Evolutionary conservation across 441 rosid species (phyloP), one percentile per base, ranked within the genome.

Genomic region (Aleurites moluccanus): DNA sequence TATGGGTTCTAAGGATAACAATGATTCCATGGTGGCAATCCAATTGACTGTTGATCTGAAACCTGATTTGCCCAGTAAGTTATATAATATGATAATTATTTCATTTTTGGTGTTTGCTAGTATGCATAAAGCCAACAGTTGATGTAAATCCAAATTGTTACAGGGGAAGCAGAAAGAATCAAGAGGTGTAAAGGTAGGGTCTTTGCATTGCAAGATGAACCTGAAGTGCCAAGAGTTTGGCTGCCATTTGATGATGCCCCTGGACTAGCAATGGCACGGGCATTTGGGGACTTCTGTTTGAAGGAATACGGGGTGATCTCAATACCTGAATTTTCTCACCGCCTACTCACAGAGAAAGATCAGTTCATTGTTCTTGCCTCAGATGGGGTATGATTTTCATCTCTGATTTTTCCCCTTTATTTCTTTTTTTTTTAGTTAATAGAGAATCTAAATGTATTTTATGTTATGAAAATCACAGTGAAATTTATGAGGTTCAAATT

Each of bases 221-320:
- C 99, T 62, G 99, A 93, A 83, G 99, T 96, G 67, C 81, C 90
- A 0, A 89, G 98, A 84, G 99, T 96, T 64, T 96, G 99, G 99
- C 79, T 96, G 86, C 99, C 99, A 69, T 92, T 85, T 80, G 98
- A 96, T 86, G 97, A 96, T 80, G 97, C 98, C 53, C 99, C 98
- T 53, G 99, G 99, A 61, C 81, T 96, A 27, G 99, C 99, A 73
- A 96, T 96, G 98, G 99, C 99, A 55, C 90, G 99, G 69, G 99
- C 99, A 30, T 96, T 96, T 74, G 99, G 99, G 20, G 99, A 96
- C 82, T 96, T 96, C 79, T 96, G 99, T 85, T 79, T 96, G 75
- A 96, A 96, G 88, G 98, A 96, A 20, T 96, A 93, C 74, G 99
- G 99, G 57, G 98, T 96, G 60, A 96, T 96, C 67, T 96, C 98